These are phyloP conservation scores for Cylindrodendrum hubeiense DNA, from an alignment of 2,329 filamentous ascomycete species.

Conservation along the genomic window DNA sequence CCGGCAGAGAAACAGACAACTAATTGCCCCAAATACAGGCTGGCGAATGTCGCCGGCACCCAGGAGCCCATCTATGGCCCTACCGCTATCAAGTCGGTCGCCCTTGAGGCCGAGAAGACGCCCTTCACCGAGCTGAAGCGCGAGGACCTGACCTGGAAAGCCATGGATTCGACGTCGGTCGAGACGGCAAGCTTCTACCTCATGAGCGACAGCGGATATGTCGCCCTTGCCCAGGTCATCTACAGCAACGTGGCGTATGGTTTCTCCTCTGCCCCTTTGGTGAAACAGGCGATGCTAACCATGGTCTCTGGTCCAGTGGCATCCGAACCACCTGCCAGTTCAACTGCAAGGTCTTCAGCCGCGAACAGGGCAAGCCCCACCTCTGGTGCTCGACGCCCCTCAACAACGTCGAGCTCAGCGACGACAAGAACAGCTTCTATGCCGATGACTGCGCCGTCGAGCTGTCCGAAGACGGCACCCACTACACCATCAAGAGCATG, in stretches of 20 bases:
- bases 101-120: constrained; percentile 80
- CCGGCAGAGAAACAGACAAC: constrained; percentile 10
- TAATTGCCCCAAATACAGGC: constrained; percentile 54
- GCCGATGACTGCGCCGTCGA: constrained; percentile 88
- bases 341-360: constrained; percentile 91
- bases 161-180: constrained; percentile 86
- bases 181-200: constrained; percentile 98
- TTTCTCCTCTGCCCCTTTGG: constrained; percentile 17
- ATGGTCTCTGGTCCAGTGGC: constrained; percentile 68
- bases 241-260: constrained; percentile 96
- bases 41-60: constrained; percentile 89
- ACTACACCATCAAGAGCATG: constrained; percentile 91
- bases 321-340: constrained; percentile 93
- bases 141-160: constrained; percentile 85
- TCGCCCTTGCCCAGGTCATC: constrained; percentile 90
- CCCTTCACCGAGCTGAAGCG: constrained; percentile 85
- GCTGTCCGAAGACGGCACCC: constrained; percentile 84
- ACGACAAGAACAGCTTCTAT: constrained; percentile 85
- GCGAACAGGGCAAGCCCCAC: constrained; percentile 77
- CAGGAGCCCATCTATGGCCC: constrained; percentile 97
- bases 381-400: constrained; percentile 89
- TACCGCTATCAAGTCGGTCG: constrained; percentile 86
- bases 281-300: constrained; percentile 23
- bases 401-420: constrained; percentile 83
- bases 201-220: constrained; percentile 79